phyloP scores from a whole-genome alignment of 2,329 filamentous ascomycete species.

The Bipolaris bicolor region DNA sequence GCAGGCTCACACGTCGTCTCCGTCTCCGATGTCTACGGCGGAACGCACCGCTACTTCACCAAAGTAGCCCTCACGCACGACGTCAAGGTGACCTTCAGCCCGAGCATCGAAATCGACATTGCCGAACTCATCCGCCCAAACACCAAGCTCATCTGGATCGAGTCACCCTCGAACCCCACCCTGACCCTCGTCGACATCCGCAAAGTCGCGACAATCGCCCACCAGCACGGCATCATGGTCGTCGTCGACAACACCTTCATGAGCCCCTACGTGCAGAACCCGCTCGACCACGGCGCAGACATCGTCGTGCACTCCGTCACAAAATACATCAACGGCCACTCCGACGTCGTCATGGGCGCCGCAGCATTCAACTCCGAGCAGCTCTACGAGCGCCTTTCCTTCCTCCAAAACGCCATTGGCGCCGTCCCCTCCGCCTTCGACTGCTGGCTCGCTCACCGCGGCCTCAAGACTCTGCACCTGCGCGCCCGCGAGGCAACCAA shows the following conservation, averaged over 20 bases:
- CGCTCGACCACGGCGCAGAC: constrained; percentile 91
- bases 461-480: constrained; percentile 94
- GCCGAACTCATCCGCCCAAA: constrained; percentile 81
- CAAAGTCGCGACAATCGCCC: constrained; percentile 80
- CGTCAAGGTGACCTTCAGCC: constrained; percentile 92
- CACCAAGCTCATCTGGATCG: constrained; percentile 97
- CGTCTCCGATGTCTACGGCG: constrained; percentile 96
- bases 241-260: constrained; percentile 99
- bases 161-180: constrained; percentile 93
- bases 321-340: constrained; percentile 99
- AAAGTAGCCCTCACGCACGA: constrained; percentile 95
- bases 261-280: constrained; percentile 95
- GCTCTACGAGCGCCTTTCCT: constrained; percentile 77
- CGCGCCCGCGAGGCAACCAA: constrained; percentile 82
- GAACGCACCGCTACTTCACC: constrained; percentile 98
- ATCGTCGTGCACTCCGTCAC: constrained; percentile 97
- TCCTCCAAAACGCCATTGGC: constrained; percentile 97
- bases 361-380: constrained; percentile 90
- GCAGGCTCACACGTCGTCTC: constrained; percentile 93
- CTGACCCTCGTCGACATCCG: constrained; percentile 91
- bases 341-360: constrained; percentile 95
- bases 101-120: constrained; percentile 88
- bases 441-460: constrained; percentile 96
- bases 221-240: constrained; percentile 86
- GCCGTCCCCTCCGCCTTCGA: constrained; percentile 95